Base-by-base conservation (phyloP, 208 protist genomes). In the Leishmania tarentolae region DNA sequence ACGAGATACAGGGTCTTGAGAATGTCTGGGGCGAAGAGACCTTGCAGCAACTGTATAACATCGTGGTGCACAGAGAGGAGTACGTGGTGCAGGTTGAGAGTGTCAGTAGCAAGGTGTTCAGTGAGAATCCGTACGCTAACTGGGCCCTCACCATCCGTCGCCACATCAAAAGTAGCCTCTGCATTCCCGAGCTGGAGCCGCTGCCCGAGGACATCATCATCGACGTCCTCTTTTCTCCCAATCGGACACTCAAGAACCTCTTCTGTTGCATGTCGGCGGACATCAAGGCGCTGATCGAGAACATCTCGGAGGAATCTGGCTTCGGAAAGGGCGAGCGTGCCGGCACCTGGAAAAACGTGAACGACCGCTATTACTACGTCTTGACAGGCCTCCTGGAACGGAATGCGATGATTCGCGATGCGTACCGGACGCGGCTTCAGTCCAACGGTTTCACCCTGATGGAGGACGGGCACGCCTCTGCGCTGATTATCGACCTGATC, bases 51-150 rank as follows among this genome's bases (percentile, higher is more conserved):
- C 71, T 97, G 63, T 92, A 93, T 85, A 91, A 96, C 84, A 85
- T 96, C 52, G 70, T 93, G 17, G 78, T 92, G 31, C 94, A 94
- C 65, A 87, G 90, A 31, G 92, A 94, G 80, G 90, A 97, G 73
- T 97, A 92, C 79, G 84, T 95, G n/a, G 89, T 97, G n/a, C 88
- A 91, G 46, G 81, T 96, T 65, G 90, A 96, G 70, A 81, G 85
- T 1, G 83, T 83, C 6, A 80, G 78, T 74, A 86, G 85, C 46
- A 90, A 86, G 53, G 84, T 88, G 4, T 97, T 95, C 76, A 79
- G 81, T 17, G 88, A 88, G 31, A 91, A 94, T 80, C 80, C 92
- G 13, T 95, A 93, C 76, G 81, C 83, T 7, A 93, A 88, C 82
- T 97, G 93, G 92, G 80, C 85, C 71, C 77, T 97, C 44, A 91